Base-by-base conservation (phyloP, 1,284 basidiomycete genomes). In the Thecaphora frezii region DNA sequence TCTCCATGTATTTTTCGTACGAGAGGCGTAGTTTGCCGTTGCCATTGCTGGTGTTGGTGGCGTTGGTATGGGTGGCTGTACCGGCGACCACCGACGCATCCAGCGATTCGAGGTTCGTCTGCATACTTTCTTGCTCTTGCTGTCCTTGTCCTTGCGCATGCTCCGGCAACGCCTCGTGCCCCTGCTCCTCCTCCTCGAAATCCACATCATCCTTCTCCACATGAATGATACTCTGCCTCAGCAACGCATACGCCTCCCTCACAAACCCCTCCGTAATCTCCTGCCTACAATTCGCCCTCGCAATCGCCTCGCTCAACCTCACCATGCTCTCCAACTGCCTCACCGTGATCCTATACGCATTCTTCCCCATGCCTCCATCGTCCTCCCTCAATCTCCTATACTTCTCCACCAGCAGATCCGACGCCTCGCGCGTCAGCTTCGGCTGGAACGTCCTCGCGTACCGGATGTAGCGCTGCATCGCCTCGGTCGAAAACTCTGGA, bases 401-500 rank as follows among this genome's bases (percentile, higher is more conserved):
- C 0, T 91, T 90, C 65, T 91, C 89, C 24, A 98, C 93, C 47
- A 98, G 86, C 80, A 97, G 97, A 77, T 86, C 89, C 5, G 92
- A 94, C 49, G 98, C 91, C 44, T 86, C 84, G 14, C 85, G 85
- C 5, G 91, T 89, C 3, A 99, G 91, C 18, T 86, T 86, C 0
- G 96, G 96, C 23, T 93, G 87, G 62, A 87, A 86, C 74, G 88
- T 86, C 24, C 96, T 88, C 19, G 94, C 94, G 48, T 86, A 83
- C 10, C 93, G 94, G 71, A 99, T 97, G 80, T 96, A 98, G 78
- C 97, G 93, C 63, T 93, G 87, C 87, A 99, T 93, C 52, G 96
- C 81, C 14, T 84, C 83, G 5, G 93, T 92, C 45, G 90, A 87
- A 46, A 98, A 84, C 14, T 91, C 86, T 58, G 84, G 83, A 52